These are phyloP conservation scores for Beauveria brongniartii DNA, from an alignment of 2,329 filamentous ascomycete genomes.

Conservation along the genomic window DNA sequence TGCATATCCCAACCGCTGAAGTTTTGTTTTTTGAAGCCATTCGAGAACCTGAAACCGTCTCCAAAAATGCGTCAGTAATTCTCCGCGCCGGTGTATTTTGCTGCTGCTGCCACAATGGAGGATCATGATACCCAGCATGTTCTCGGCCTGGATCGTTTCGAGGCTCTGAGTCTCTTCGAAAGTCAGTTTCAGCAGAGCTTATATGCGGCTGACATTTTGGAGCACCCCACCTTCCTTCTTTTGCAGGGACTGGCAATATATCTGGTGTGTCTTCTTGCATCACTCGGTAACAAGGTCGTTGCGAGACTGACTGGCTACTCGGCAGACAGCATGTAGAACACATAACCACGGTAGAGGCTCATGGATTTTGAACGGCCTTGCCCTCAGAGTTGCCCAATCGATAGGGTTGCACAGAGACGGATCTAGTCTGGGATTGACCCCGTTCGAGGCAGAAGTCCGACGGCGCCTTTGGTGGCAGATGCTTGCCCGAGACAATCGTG, in stretches of 20 bases:
- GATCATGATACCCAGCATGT: background rate
- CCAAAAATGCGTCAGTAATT: background rate
- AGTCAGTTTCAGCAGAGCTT: background rate
- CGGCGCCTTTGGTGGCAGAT: background rate
- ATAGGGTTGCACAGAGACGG: no score
- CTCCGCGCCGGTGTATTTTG: background rate
- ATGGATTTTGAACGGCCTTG: background rate
- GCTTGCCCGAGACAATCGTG: background rate
- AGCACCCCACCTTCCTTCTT: background rate
- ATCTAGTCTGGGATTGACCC: no score
- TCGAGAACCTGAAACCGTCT: background rate
- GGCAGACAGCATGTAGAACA: background rate
- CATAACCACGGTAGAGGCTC: background rate
- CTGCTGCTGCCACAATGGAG: background rate
- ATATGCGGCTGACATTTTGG: background rate
- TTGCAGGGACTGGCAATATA: background rate
- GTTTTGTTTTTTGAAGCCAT: background rate
- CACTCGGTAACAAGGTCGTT: background rate
- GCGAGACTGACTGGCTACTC: background rate
- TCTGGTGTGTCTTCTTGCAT: background rate
- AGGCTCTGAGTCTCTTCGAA: background rate
- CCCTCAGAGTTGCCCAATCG: no score
- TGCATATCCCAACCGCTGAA: background rate
- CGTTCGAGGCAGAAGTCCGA: background rate
- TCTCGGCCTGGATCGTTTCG: background rate